Evolutionary conservation across 2,329 filamentous ascomycete genomes (phyloP).

Genomic region (Macroventuria anomochaeta): DNA sequence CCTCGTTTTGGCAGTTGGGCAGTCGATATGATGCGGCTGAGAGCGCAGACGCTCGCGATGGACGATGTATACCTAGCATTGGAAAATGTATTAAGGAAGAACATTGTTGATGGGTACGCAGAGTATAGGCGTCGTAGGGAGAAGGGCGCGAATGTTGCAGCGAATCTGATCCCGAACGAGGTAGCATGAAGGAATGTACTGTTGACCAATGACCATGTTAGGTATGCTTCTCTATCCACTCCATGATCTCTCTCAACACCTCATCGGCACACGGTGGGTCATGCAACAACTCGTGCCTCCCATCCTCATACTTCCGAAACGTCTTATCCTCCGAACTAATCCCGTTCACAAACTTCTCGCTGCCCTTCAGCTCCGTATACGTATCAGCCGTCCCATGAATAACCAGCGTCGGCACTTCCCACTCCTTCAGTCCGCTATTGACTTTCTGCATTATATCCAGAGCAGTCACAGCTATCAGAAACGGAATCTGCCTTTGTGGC

Average conservation of each 20-base stretch:
- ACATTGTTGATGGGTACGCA: too few relatives aligned
- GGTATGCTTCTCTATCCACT: not conserved
- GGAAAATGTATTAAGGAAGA: too few relatives aligned
- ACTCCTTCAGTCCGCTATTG: not conserved
- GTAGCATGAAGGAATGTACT: not conserved
- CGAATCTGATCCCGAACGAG: not conserved
- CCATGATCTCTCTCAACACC: constrained; percentile 2
- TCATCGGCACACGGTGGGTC: constrained; percentile 7
- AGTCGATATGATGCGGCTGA: too few relatives aligned
- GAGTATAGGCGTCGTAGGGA: too few relatives aligned
- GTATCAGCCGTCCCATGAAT: constrained; percentile 13
- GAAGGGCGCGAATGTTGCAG: too few relatives aligned
- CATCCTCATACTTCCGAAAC: constrained; percentile 7
- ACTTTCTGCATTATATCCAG: constrained; percentile 7
- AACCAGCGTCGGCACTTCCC: constrained; percentile 12
- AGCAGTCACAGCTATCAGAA: constrained; percentile 11
- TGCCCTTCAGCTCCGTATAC: constrained; percentile 15
- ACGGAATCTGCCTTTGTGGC: constrained; percentile 3
- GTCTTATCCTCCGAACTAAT: constrained; percentile 5
- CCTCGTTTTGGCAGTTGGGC: too few relatives aligned
- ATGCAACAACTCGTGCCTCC: constrained; percentile 15
- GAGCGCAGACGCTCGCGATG: too few relatives aligned
- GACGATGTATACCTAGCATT: too few relatives aligned
- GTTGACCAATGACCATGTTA: not conserved
- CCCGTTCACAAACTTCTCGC: constrained; percentile 4